Base-by-base conservation (phyloP, 768 basidiomycete species). In the Chiua virens region DNA sequence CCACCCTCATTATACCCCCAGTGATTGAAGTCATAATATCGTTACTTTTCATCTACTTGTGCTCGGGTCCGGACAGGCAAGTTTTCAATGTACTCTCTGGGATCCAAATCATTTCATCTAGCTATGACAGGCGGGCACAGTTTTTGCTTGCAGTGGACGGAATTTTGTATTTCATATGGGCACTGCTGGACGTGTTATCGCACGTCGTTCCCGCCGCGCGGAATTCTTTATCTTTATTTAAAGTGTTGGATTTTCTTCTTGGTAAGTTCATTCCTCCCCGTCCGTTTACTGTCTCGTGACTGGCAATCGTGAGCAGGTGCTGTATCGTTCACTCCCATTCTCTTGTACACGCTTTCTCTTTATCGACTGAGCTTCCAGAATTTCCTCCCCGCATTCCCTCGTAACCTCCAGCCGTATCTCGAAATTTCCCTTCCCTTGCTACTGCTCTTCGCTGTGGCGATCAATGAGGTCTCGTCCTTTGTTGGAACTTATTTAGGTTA, bases 401-500 rank as follows among this genome's bases (percentile, higher is more conserved):
- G 58, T 32, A 76, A 75, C 13, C 69, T 82, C 47, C 78, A 73
- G 41, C 67, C 62, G 17, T 63, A 80, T 47, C 67, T 76, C 2
- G 76, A 72, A 56, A 67, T 75, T 40, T 62, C 75, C 10, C 69
- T 87, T 10, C 56, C 81, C 28, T 45, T 78, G 27, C 76, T 82
- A 52, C 78, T 89, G 45, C 83, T 86, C 11, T 62, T 75, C 27
- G 75, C 84, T 43, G 52, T 85, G 50, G 67, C 72, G 10, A 64
- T 78, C 56, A 86, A 85, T 61, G 81, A 82, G 53, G 63, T 85
- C 14, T 79, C 80, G 10, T 87, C 88, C 3, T 86, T 91, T 59
- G 57, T 84, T 22, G 83, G 84, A 38, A 73, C 82, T 25, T 68
- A 72, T 10, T 76, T 81, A 44, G 66, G 88, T n/a, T n/a, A n/a